phyloP scores from a whole-genome alignment of 2,329 filamentous ascomycete genomes.

The Penicillium brasilianum region DNA sequence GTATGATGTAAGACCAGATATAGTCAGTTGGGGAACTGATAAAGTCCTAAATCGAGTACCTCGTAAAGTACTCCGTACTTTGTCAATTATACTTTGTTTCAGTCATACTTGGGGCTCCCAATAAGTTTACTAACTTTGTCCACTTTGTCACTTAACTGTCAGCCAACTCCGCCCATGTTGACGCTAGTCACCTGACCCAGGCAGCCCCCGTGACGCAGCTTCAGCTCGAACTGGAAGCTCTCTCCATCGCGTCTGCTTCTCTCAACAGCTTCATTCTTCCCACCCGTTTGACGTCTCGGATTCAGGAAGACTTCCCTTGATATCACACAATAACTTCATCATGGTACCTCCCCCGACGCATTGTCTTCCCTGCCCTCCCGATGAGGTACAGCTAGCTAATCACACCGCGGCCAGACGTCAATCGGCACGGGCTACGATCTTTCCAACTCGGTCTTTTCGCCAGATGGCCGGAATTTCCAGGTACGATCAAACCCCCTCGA shows the following conservation, averaged over 20 bases:
- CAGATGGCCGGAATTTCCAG: slow-evolving; percentile 98
- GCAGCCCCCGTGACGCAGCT: slow-evolving; percentile 42
- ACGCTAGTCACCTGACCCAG: slow-evolving; percentile 31
- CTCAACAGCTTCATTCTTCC: slow-evolving; percentile 27
- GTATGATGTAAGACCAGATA: slow-evolving; percentile 3
- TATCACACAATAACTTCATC: slow-evolving; percentile 19
- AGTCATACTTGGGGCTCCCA: not conserved
- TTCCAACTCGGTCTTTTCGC: slow-evolving; percentile 99
- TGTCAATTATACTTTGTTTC: not conserved
- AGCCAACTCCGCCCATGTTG: slow-evolving; percentile 1
- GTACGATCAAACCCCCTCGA: slow-evolving; percentile 53
- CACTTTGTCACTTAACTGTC: not conserved
- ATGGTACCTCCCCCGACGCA: slow-evolving; percentile 23
- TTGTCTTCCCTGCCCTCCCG: not conserved
- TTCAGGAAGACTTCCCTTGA: slow-evolving; percentile 9
- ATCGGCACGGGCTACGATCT: slow-evolving; percentile 99
- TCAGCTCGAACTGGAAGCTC: slow-evolving; percentile 25
- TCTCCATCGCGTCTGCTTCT: slow-evolving; percentile 30
- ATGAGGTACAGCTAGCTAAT: slow-evolving; percentile 19
- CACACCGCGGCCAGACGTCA: slow-evolving; percentile 71
- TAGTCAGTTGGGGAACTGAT: not conserved
- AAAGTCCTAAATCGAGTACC: not conserved
- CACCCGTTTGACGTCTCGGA: slow-evolving; percentile 9
- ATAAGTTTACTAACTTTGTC: no score
- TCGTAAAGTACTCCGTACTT: not conserved